A percentile compares a stretch with the other conserved stretches of the same genome.
Evolutionary conservation across 192 early-diverging fungal genomes (phyloP).

Genomic region (Lunasporangiospora selenospora): DNA sequence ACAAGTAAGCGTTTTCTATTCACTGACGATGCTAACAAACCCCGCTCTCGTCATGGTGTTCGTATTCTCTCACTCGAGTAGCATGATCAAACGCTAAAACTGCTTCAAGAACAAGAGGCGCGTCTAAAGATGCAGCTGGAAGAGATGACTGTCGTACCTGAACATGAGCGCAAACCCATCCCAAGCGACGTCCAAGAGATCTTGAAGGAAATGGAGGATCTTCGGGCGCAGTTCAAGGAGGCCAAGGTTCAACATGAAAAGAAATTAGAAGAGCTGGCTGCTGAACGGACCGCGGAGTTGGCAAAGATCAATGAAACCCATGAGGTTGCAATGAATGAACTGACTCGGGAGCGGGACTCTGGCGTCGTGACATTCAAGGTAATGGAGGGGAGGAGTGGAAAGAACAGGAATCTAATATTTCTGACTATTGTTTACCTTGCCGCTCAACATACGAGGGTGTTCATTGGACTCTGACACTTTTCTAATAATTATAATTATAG

Average conservation of each 20-base stretch:
- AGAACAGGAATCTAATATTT: not conserved
- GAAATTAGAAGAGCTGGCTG: slow-evolving; percentile 11
- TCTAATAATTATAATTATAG: too few relatives aligned
- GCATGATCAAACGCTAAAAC: slow-evolving; percentile 43
- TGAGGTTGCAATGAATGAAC: slow-evolving; percentile 6
- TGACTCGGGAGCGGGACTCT: slow-evolving; percentile 22
- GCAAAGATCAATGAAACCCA: slow-evolving; percentile 26
- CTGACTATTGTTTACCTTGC: not conserved
- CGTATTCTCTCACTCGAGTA: too few relatives aligned
- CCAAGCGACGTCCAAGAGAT: slow-evolving; percentile 34
- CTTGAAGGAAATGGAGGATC: slow-evolving; percentile 38
- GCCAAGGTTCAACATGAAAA: slow-evolving; percentile 32
- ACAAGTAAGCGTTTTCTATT: too few relatives aligned
- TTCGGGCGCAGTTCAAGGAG: slow-evolving; percentile 26
- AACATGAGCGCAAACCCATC: slow-evolving; percentile 35
- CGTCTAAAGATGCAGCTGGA: slow-evolving; percentile 33
- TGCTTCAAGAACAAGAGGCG: slow-evolving; percentile 44
- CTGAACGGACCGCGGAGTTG: slow-evolving; percentile 11
- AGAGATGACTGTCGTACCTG: slow-evolving; percentile 18
- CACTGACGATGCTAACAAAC: too few relatives aligned
- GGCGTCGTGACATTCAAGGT: slow-evolving; percentile 19
- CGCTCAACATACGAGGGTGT: not conserved
- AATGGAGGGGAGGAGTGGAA: not conserved
- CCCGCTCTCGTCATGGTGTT: too few relatives aligned
- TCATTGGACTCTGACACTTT: too few relatives aligned